Percentiles rank a stretch among this genome's conserved stretches.
Conservation (phyloP, 179 eudicot genomes). For the Silene vulgaris region DNA sequence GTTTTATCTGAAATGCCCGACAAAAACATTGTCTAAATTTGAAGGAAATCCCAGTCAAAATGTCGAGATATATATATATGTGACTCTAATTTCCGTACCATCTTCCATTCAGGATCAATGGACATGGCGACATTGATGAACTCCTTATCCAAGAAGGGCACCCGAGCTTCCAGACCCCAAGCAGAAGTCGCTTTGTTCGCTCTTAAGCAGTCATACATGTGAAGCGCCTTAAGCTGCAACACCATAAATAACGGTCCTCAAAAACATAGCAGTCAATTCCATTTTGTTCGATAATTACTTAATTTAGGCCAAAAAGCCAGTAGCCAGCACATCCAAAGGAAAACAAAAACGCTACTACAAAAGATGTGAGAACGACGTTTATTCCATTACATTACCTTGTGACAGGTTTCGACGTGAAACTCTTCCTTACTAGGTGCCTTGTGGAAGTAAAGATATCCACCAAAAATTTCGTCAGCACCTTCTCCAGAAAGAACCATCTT, state of each 20-base stretch:
- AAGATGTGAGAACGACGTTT: too few species aligned
- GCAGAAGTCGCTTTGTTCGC: slow-evolving; percentile 91
- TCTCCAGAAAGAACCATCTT: slow-evolving; percentile 94
- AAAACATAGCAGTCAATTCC: background rate
- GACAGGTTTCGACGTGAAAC: slow-evolving; percentile 81
- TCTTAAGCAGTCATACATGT: slow-evolving; percentile 79
- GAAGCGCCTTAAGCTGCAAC: slow-evolving; percentile 79
- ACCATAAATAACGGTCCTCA: background rate
- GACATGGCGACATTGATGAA: slow-evolving; percentile 74
- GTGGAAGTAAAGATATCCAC: slow-evolving; percentile 87
- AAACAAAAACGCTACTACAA: too few species aligned
- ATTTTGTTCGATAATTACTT: background rate
- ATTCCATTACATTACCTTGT: slow-evolving; percentile 52
- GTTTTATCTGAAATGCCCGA: slow-evolving; percentile 44
- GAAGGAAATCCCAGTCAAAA: background rate
- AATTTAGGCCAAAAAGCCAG: too few species aligned
- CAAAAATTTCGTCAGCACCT: slow-evolving; percentile 86
- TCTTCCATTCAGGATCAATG: slow-evolving; percentile 83
- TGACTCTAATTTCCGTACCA: slow-evolving; percentile 41
- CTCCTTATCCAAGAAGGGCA: slow-evolving; percentile 85
- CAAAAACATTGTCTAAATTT: background rate
- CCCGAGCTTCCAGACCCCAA: slow-evolving; percentile 94
- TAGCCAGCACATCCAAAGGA: too few species aligned
- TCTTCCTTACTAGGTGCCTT: slow-evolving; percentile 94
- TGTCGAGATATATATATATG: background rate